Percentiles rank a stretch among this genome's conserved stretches.
These are phyloP conservation scores for Metarhizium anisopliae DNA, from an alignment of 2,329 filamentous ascomycete species.

Conservation along the genomic window DNA sequence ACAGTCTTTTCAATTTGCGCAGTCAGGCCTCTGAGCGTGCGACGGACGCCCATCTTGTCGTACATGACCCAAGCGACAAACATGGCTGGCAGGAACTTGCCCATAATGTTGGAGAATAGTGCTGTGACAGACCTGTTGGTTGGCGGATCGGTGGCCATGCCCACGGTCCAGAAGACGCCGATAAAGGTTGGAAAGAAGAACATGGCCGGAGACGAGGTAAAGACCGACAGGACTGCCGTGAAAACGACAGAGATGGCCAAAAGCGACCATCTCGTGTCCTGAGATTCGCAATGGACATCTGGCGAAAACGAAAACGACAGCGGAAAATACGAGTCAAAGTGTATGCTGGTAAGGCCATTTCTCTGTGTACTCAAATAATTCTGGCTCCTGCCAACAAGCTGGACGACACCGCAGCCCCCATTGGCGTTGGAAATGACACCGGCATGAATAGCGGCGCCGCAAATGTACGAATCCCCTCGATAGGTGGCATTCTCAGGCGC, in stretches of 20 bases:
- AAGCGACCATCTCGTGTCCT: slow-evolving; percentile 76
- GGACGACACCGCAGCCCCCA: slow-evolving; percentile 77
- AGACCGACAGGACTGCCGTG: slow-evolving; percentile 68
- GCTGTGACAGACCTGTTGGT: slow-evolving; percentile 55
- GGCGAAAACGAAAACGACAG: slow-evolving; percentile 71
- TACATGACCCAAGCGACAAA: slow-evolving; percentile 87
- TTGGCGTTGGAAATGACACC: slow-evolving; percentile 62
- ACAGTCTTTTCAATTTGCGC: slow-evolving; percentile 86
- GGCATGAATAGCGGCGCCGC: slow-evolving; percentile 74
- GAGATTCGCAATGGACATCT: slow-evolving; percentile 56
- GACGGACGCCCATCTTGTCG: slow-evolving; percentile 67
- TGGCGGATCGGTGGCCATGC: slow-evolving; percentile 81
- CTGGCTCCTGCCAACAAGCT: slow-evolving; percentile 58
- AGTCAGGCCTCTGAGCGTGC: slow-evolving; percentile 61
- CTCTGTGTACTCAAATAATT: slow-evolving; percentile 54
- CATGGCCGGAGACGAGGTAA: slow-evolving; percentile 66
- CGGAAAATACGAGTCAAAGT: slow-evolving; percentile 84
- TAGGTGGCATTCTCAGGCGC: slow-evolving; percentile 50
- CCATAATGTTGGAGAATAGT: slow-evolving; percentile 69
- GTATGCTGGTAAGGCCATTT: slow-evolving; percentile 68
- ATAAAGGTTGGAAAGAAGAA: slow-evolving; percentile 82
- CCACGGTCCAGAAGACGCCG: slow-evolving; percentile 82
- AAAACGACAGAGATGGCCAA: slow-evolving; percentile 76
- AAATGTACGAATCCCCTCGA: slow-evolving; percentile 83
- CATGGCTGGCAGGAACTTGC: slow-evolving; percentile 75